Evolutionary conservation across 225 moss, liverwort and hornwort species (phyloP).

Genomic region (Pseudoscleropodium purum): DNA sequence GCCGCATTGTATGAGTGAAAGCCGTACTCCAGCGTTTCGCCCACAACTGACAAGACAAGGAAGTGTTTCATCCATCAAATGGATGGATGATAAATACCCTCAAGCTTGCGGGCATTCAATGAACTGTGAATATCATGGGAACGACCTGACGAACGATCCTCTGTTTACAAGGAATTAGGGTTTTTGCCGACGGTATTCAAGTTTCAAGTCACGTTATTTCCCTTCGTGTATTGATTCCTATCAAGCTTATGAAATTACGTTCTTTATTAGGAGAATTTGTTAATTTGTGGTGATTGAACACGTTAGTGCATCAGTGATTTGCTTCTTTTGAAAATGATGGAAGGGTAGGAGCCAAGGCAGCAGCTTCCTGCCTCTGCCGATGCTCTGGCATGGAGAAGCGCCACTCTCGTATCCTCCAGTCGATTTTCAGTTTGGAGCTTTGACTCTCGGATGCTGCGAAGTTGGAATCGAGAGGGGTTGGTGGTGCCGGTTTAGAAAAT

Average conservation of each 20-base stretch:
- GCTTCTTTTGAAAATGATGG: constrained; percentile 3
- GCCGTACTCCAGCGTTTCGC: neutral
- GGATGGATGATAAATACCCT: neutral
- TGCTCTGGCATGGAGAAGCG: constrained; percentile 2
- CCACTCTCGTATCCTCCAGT: constrained; percentile 6
- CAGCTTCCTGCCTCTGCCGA: neutral
- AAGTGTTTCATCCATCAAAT: neutral
- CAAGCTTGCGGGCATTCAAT: neutral
- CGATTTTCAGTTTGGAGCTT: constrained; percentile 1
- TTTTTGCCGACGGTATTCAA: neutral
- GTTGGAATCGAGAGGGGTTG: neutral
- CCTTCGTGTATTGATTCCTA: neutral
- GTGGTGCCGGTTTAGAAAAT: neutral
- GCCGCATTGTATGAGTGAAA: constrained; percentile 2
- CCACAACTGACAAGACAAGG: neutral
- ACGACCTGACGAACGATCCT: neutral
- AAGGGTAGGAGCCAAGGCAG: neutral
- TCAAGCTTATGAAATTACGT: neutral
- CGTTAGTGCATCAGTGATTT: neutral
- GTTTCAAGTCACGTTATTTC: neutral
- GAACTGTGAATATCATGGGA: neutral
- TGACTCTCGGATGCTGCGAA: neutral
- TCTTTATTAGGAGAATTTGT: too few species aligned
- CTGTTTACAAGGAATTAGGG: neutral
- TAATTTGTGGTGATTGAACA: neutral